Percentiles rank a stretch among this genome's conserved stretches.
These are phyloP conservation scores for Allium cepa DNA, from an alignment of 106 monocot species.

Conservation along the genomic window DNA sequence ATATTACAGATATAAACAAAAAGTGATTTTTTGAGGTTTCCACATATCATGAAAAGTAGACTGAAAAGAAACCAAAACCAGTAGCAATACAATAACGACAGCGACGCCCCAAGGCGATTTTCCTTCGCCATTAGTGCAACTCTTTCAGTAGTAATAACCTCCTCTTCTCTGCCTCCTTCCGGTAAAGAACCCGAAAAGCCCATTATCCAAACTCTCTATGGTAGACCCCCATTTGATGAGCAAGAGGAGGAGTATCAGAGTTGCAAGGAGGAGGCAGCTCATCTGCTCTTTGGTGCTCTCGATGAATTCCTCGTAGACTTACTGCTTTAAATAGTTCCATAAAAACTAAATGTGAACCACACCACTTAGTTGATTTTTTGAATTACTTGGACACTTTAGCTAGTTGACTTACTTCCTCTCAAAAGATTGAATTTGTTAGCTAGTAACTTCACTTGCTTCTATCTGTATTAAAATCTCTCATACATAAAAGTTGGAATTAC, in stretches of 20 bases:
- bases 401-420: no score
- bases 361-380: no score
- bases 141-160: slow-evolving; percentile 1
- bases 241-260: slow-evolving; percentile 49
- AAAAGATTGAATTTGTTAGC: no score
- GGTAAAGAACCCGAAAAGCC: slow-evolving; percentile 9
- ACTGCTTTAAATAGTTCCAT: no score
- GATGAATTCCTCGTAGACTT: slow-evolving; percentile 39
- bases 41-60: slow-evolving; percentile 67
- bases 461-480: no score
- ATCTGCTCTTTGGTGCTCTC: slow-evolving; percentile 39
- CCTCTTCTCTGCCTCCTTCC: slow-evolving; percentile 9
- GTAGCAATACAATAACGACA: slow-evolving; percentile 45
- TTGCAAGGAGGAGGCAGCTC: slow-evolving; percentile 39
- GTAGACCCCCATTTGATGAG: slow-evolving; percentile 52
- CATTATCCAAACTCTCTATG: slow-evolving; percentile 19
- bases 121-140: slow-evolving; percentile 34
- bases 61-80: slow-evolving; percentile 56
- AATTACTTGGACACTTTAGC: no score
- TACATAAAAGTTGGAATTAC: no score
- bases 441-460: no score
- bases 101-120: slow-evolving; percentile 77
- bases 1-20: no score
- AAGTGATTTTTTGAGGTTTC: slow-evolving; percentile 32
- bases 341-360: no score